phyloP scores from a whole-genome alignment of 1,139 yeast species.

The Petasospora fabianii region DNA sequence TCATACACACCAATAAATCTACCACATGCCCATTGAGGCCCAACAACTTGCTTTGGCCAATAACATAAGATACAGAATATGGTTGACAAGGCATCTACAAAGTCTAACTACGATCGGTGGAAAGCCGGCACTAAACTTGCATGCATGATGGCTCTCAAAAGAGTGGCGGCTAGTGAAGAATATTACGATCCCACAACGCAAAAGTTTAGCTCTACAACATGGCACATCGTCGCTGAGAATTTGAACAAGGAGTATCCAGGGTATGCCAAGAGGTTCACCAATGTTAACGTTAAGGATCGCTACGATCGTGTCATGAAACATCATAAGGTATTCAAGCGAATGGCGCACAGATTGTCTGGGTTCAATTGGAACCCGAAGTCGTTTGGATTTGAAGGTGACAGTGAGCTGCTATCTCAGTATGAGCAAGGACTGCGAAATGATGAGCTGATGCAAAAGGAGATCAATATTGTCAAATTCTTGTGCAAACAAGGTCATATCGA shows the following conservation, averaged over 20 bases:
- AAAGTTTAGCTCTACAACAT: slow-evolving; percentile 19
- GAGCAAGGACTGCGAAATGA: slow-evolving; percentile 14
- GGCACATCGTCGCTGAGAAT: slow-evolving; percentile 27
- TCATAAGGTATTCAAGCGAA: slow-evolving; percentile 22
- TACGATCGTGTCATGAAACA: slow-evolving; percentile 26
- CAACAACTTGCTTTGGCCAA: too few relatives aligned
- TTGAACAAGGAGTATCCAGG: slow-evolving; percentile 25
- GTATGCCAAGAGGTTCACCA: slow-evolving; percentile 25
- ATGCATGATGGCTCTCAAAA: slow-evolving; percentile 24
- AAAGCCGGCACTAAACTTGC: slow-evolving; percentile 27
- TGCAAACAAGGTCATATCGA: slow-evolving; percentile 26
- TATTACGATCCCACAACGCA: slow-evolving; percentile 16
- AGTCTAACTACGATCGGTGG: slow-evolving; percentile 27
- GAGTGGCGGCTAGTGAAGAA: slow-evolving; percentile 17
- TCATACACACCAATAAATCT: too few relatives aligned
- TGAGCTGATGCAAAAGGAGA: slow-evolving; percentile 14
- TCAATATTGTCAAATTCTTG: slow-evolving; percentile 20
- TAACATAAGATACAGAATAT: too few relatives aligned
- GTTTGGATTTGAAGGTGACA: slow-evolving; percentile 20
- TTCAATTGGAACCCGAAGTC: slow-evolving; percentile 23
- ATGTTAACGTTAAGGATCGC: slow-evolving; percentile 26
- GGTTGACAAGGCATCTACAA: slow-evolving; percentile 7
- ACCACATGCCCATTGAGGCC: too few relatives aligned
- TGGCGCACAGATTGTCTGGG: slow-evolving; percentile 22
- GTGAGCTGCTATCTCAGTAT: slow-evolving; percentile 9